Evolutionary conservation across 169 alveolate species (phyloP), one percentile per base, ranked within the genome.

Genomic region (Babesia divergens): DNA sequence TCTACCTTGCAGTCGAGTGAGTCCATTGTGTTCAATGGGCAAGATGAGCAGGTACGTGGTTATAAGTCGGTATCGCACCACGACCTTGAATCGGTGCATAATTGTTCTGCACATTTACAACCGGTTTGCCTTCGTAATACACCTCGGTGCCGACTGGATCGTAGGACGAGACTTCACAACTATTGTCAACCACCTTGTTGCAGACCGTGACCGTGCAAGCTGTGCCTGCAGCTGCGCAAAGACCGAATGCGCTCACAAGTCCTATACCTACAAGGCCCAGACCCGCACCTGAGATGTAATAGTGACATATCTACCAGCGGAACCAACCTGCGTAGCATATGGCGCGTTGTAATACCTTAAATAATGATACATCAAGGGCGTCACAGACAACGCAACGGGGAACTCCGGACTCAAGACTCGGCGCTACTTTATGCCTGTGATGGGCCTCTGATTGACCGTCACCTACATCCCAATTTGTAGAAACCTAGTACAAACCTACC

Each of bases 181-280:
- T 28, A 3, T 66, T 34, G 37, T 24, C 75, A 43, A 66, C 54
- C n/a, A 34, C 0, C 49, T 70, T 70, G 74, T 70, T 70, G 74
- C 82, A 70, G 1, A 47, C 51, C 11, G 50, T 28, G 38, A 59
- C 72, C 18, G 82, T 31, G 51, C 82, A 70, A 3, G 82, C 59
- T 14, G 71, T 64, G 2, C 77, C 65, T 31, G 82, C 82, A 13
- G 82, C 82, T 29, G 82, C 42, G 64, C 31, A 70, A 20, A 70
- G 44, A 35, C 74, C 82, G 26, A 70, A 70, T 0, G 58, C 16
- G 13, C 59, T 44, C 18, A 70, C 65, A 40, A 70, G 24, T 13
- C 82, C 71, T 5, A 70, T 32, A 13, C 82, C 71, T 0, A 70
- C 65, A 8, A 70, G 32, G n/a, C 82, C 72, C 58, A 70, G 26